A percentile compares a stretch with the other conserved stretches of the same genome.
These are phyloP conservation scores for Russula compacta DNA, from an alignment of 768 basidiomycete genomes.

Conservation along the genomic window DNA sequence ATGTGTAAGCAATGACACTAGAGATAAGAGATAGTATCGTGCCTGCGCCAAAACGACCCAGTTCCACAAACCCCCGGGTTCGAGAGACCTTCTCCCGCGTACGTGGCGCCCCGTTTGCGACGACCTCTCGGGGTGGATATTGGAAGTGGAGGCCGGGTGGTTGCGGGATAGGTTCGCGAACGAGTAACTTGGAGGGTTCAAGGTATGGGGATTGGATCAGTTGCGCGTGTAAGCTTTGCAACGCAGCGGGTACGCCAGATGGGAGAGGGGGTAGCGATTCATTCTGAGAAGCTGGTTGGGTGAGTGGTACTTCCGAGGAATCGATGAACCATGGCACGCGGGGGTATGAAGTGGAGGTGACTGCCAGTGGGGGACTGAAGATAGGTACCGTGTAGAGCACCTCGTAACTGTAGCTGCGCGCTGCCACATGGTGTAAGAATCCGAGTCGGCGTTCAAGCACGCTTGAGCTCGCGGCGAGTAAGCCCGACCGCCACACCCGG, in stretches of 20 bases:
- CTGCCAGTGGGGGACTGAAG: neutral
- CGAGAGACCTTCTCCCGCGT: conserved; percentile 50
- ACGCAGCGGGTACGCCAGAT: conserved; percentile 38
- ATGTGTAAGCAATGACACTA: neutral
- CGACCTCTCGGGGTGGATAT: conserved; percentile 47
- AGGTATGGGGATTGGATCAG: conserved; percentile 59
- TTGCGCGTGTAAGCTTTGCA: conserved; percentile 48
- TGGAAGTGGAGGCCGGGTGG: conserved; percentile 51
- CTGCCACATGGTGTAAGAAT: neutral
- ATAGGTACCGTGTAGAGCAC: neutral
- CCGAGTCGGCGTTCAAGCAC: too few species aligned
- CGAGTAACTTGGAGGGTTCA: conserved; percentile 48
- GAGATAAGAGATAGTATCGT: conserved; percentile 3
- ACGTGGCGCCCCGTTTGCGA: conserved; percentile 57
- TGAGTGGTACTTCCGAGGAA: conserved; percentile 24
- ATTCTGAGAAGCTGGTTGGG: conserved; percentile 21
- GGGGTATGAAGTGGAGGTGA: neutral
- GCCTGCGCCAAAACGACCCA: conserved; percentile 75
- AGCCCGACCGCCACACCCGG: too few species aligned
- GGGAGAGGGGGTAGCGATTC: conserved; percentile 37
- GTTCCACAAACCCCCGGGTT: conserved; percentile 57
- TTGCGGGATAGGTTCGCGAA: conserved; percentile 42
- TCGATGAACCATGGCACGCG: conserved; percentile 63
- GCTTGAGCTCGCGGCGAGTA: too few species aligned
- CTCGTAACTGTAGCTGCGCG: neutral